Evolutionary conservation across 1,284 basidiomycete genomes (phyloP).

Genomic region (Sparassis latifolia): DNA sequence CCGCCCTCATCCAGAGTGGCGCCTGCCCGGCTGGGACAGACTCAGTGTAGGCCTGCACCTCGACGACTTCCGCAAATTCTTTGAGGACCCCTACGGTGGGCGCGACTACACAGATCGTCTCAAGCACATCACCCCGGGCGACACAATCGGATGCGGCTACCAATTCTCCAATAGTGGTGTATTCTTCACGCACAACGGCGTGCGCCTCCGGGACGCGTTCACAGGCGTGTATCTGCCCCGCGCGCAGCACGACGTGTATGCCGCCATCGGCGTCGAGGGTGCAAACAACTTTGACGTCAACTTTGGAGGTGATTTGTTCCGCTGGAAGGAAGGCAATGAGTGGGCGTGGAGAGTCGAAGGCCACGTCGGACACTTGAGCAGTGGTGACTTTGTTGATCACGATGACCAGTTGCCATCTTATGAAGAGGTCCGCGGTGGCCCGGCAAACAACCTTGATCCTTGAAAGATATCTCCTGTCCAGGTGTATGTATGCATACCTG

Average conservation of each 20-base stretch:
- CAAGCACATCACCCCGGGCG: conserved; percentile 32
- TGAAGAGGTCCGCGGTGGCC: background rate
- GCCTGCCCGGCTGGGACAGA: conserved; percentile 70
- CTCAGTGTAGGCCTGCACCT: conserved; percentile 59
- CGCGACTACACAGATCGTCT: conserved; percentile 41
- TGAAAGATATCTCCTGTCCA: too few relatives aligned
- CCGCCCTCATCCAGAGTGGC: conserved; percentile 55
- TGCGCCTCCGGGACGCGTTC: conserved; percentile 52
- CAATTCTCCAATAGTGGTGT: conserved; percentile 43
- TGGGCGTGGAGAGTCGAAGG: conserved; percentile 49
- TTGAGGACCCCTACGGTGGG: conserved; percentile 59
- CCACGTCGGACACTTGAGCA: conserved; percentile 31
- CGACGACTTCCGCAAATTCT: conserved; percentile 68
- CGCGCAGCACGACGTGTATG: conserved; percentile 49
- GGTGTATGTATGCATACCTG: background rate
- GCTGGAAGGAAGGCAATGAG: conserved; percentile 58
- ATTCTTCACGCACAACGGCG: conserved; percentile 65
- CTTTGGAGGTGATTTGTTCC: conserved; percentile 52
- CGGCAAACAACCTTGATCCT: too few relatives aligned
- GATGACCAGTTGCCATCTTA: conserved; percentile 29
- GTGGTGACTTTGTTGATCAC: conserved; percentile 11
- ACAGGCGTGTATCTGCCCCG: conserved; percentile 51
- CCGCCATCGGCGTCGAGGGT: conserved; percentile 56
- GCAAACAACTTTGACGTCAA: conserved; percentile 52
- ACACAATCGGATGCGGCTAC: conserved; percentile 60